phyloP scores from a whole-genome alignment of 2,329 filamentous ascomycete species.

The Neonectria neomacrospora region DNA sequence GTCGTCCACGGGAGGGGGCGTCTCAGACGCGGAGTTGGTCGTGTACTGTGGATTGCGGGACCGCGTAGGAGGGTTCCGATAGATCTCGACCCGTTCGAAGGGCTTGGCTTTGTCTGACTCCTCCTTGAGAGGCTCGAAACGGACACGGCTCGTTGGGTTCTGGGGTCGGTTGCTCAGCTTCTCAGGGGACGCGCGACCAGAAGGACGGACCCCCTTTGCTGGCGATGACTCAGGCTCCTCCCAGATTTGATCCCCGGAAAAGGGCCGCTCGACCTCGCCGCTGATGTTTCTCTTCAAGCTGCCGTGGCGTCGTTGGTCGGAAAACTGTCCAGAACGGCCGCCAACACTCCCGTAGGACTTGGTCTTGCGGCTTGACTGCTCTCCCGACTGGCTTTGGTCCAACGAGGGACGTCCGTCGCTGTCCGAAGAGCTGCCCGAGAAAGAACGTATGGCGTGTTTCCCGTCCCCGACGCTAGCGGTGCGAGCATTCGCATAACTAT shows the following conservation, averaged over 20 bases:
- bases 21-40: conserved; percentile 64
- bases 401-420: conserved; percentile 53
- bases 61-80: conserved; percentile 85
- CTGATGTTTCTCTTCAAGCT: conserved; percentile 77
- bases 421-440: conserved; percentile 64
- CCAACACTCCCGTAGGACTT: conserved; percentile 57
- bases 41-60: conserved; percentile 85
- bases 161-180: conserved; percentile 49
- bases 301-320: conserved; percentile 66
- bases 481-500: conserved; percentile 76
- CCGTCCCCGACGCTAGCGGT: conserved; percentile 67
- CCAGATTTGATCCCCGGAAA: conserved; percentile 85
- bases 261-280: conserved; percentile 73
- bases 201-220: conserved; percentile 25
- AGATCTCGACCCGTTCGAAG: conserved; percentile 74
- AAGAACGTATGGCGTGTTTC: conserved; percentile 56
- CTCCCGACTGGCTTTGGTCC: conserved; percentile 36
- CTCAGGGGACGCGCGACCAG: conserved; percentile 48
- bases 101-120: conserved; percentile 49
- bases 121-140: conserved; percentile 56
- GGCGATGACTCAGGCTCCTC: conserved; percentile 76
- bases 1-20: conserved; percentile 49
- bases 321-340: conserved; percentile 49
- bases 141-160: conserved; percentile 47
- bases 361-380: conserved; percentile 38